phyloP scores from a whole-genome alignment of 2,329 filamentous ascomycete species.

The Penicillium sp. region DNA sequence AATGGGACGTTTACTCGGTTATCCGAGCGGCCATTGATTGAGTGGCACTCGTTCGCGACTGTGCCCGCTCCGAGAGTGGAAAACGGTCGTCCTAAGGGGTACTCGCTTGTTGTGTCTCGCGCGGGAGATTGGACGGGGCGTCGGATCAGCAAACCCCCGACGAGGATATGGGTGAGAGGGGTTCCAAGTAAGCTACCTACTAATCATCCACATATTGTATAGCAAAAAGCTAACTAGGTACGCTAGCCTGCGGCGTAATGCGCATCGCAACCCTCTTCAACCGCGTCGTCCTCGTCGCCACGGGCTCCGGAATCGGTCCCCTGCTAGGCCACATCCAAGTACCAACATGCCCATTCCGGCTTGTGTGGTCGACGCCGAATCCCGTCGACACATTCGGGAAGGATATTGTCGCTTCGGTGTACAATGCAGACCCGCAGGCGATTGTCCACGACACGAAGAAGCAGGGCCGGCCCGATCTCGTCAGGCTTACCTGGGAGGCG shows the following conservation, averaged over 20 bases:
- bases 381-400: slow-evolving; percentile 42
- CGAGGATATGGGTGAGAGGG: slow-evolving; percentile 26
- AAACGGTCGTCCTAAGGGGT: slow-evolving; percentile 13
- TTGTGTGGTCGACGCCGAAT: slow-evolving; percentile 43
- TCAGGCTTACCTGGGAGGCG: slow-evolving; percentile 24
- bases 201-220: neutral
- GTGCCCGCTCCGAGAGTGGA: slow-evolving; percentile 19
- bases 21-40: slow-evolving; percentile 25
- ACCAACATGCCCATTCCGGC: slow-evolving; percentile 29
- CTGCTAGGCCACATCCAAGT: slow-evolving; percentile 31
- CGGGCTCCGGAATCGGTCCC: slow-evolving; percentile 47
- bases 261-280: slow-evolving; percentile 38
- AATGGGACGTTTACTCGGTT: slow-evolving; percentile 26
- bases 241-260: slow-evolving; percentile 35
- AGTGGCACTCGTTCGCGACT: slow-evolving; percentile 32
- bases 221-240: slow-evolving; percentile 1
- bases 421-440: slow-evolving; percentile 38
- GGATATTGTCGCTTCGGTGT: slow-evolving; percentile 36
- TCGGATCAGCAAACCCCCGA: slow-evolving; percentile 27
- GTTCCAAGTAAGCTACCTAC: slow-evolving; percentile 20
- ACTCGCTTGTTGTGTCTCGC: slow-evolving; percentile 21
- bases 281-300: slow-evolving; percentile 44
- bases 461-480: slow-evolving; percentile 40
- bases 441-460: slow-evolving; percentile 42
- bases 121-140: slow-evolving; percentile 32